Evolutionary conservation across 2,329 filamentous ascomycete species (phyloP).

Genomic region (Cryphonectria radicalis): DNA sequence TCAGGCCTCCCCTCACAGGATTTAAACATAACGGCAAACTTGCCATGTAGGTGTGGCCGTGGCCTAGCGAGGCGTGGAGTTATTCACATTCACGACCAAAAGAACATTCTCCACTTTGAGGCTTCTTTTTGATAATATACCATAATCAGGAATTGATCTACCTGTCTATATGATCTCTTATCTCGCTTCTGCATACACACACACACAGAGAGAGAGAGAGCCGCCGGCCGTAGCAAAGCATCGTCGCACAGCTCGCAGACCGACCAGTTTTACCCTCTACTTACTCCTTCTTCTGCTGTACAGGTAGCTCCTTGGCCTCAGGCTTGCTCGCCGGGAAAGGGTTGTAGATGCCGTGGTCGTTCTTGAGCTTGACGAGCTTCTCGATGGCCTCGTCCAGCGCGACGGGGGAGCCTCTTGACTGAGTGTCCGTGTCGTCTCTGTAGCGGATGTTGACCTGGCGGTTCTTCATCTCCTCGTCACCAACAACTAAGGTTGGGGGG

Average conservation of each 20-base stretch:
- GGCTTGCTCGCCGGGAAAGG: conserved; percentile 38
- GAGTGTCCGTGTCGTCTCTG: conserved; percentile 64
- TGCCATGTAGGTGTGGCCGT: too few species aligned
- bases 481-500: conserved; percentile 52
- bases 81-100: background rate
- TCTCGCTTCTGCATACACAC: background rate
- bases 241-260: background rate
- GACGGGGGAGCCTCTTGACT: conserved; percentile 64
- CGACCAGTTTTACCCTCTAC: conserved; percentile 4
- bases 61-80: too few species aligned
- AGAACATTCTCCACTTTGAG: background rate
- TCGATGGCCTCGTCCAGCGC: conserved; percentile 60
- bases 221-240: background rate
- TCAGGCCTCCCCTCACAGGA: too few species aligned
- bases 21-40: too few species aligned
- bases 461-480: conserved; percentile 63
- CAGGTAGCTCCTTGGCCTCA: conserved; percentile 31
- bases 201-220: too few species aligned
- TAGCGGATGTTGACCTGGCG: conserved; percentile 67
- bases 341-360: conserved; percentile 48
- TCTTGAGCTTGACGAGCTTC: conserved; percentile 57
- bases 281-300: conserved; percentile 26
- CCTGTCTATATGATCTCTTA: background rate
- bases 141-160: background rate
- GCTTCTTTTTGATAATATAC: background rate